These are phyloP conservation scores for Dactylellina haptotyla DNA, from an alignment of 2,329 filamentous ascomycete species.

Conservation along the genomic window DNA sequence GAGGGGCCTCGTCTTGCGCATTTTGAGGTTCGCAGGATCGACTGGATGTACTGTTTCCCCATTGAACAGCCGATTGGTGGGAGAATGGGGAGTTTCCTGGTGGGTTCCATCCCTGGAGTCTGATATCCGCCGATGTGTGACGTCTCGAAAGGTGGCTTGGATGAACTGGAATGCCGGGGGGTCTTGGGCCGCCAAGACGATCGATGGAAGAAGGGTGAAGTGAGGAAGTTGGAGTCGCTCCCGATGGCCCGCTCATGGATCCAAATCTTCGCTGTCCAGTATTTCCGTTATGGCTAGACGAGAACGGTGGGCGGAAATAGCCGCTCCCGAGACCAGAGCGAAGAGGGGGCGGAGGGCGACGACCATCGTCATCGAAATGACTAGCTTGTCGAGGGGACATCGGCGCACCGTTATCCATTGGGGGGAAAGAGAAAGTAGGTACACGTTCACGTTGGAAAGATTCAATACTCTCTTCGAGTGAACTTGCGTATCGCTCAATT, in stretches of 20 bases:
- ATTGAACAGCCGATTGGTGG: conserved; percentile 70
- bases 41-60: conserved; percentile 75
- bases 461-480: conserved; percentile 73
- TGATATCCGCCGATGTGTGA: conserved; percentile 95
- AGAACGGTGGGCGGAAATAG: conserved; percentile 69
- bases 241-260: conserved; percentile 75
- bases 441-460: conserved; percentile 71
- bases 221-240: conserved; percentile 74
- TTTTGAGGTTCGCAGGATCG: conserved; percentile 61
- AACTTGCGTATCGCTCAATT: conserved; percentile 71
- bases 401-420: conserved; percentile 75
- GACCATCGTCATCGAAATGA: conserved; percentile 76
- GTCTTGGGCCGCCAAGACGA: conserved; percentile 72
- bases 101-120: conserved; percentile 81
- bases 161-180: conserved; percentile 61
- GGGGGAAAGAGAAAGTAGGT: conserved; percentile 69
- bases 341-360: conserved; percentile 73
- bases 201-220: conserved; percentile 77
- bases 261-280: conserved; percentile 76
- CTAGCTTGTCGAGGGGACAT: conserved; percentile 88
- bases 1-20: conserved; percentile 71
- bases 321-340: conserved; percentile 69
- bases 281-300: conserved; percentile 27
- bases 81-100: conserved; percentile 65
- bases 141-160: conserved; percentile 60